Conservation (phyloP, 1,284 basidiomycete genomes). For the Ustilago nuda region DNA sequence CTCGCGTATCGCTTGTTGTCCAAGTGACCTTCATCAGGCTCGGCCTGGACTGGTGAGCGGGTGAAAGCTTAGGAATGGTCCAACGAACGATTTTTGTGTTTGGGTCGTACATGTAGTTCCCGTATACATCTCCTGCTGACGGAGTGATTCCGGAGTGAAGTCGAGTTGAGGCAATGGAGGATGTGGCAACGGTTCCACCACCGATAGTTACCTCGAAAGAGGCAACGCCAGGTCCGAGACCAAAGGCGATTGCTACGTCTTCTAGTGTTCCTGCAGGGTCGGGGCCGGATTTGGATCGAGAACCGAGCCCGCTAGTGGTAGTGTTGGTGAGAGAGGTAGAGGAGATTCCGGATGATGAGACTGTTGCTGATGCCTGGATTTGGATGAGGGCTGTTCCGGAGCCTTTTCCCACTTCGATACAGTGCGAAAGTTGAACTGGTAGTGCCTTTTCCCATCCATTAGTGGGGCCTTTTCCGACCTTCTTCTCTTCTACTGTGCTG, state of each 20-base stretch:
- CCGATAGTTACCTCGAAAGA: slow-evolving; percentile 53
- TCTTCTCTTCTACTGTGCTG: not conserved
- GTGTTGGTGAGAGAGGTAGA: slow-evolving; percentile 12
- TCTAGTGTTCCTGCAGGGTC: slow-evolving; percentile 35
- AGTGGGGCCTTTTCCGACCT: slow-evolving; percentile 13
- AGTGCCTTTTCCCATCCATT: slow-evolving; percentile 37
- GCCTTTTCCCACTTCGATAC: slow-evolving; percentile 32
- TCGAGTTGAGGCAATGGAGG: not conserved
- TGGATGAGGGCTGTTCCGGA: slow-evolving; percentile 27
- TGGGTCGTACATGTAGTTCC: slow-evolving; percentile 56
- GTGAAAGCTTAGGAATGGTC: slow-evolving; percentile 41
- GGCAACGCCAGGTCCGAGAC: slow-evolving; percentile 50
- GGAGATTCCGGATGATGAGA: slow-evolving; percentile 10
- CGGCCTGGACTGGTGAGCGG: slow-evolving; percentile 14
- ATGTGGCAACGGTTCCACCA: slow-evolving; percentile 21
- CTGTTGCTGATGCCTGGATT: slow-evolving; percentile 7
- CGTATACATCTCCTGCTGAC: slow-evolving; percentile 25
- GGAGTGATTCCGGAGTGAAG: slow-evolving; percentile 12
- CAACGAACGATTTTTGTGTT: slow-evolving; percentile 46
- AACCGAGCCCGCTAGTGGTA: not conserved
- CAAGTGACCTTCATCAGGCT: slow-evolving; percentile 45
- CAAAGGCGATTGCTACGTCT: slow-evolving; percentile 54
- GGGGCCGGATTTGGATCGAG: slow-evolving; percentile 9
- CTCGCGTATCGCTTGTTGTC: slow-evolving; percentile 21
- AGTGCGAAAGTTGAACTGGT: slow-evolving; percentile 19